Base-by-base conservation (phyloP, 352 stramenopile genomes). In the Sclerospora graminicola region DNA sequence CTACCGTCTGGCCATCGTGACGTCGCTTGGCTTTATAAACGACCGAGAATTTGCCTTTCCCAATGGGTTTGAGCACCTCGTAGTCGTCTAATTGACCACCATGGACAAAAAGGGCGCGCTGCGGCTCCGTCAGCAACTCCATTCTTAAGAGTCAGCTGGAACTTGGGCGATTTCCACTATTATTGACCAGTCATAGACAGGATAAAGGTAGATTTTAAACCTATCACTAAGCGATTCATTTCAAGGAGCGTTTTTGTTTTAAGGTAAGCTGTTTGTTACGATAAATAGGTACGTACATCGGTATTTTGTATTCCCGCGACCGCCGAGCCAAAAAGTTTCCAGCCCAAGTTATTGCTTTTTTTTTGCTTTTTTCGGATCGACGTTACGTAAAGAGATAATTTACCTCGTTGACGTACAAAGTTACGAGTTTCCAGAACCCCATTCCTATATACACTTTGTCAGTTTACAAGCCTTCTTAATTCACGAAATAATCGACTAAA, bases 31-130 rank as follows among this genome's bases (percentile, higher is more conserved):
- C 85, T n/a, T n/a, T n/a, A n/a, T 84, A 95, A 16, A 97, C 89
- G 29, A 96, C 67, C 4, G 86, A 93, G 58, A 97, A 97, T 58
- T 97, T 96, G 35, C 87, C 88, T 48, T 95, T 96, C 23, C 84
- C 88, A 28, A 97, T 93, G 16, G 78, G 83, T 47, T 85, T 83
- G n/a, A 87, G 54, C 63, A 89, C 79, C 6, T 88, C 74, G 27
- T 89, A 90, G 58, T 92, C 78, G 26, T 62, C 48, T 26, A 90
- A 53, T 20, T 64, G 60, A 21, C 73, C 73, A 9, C 76, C 70
- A 4, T 49, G 20, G 2, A 36, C 58, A 54, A 92, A 89, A 24
- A 92, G 56, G 29, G 64, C 67, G 29, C 71, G 69, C 57, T 90
- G 76, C 45, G 78, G 60, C 6, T 73, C 57, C n/a, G 71, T 86